phyloP scores from a whole-genome alignment of 225 moss, liverwort and hornwort species.

The Straminergon stramineum region DNA sequence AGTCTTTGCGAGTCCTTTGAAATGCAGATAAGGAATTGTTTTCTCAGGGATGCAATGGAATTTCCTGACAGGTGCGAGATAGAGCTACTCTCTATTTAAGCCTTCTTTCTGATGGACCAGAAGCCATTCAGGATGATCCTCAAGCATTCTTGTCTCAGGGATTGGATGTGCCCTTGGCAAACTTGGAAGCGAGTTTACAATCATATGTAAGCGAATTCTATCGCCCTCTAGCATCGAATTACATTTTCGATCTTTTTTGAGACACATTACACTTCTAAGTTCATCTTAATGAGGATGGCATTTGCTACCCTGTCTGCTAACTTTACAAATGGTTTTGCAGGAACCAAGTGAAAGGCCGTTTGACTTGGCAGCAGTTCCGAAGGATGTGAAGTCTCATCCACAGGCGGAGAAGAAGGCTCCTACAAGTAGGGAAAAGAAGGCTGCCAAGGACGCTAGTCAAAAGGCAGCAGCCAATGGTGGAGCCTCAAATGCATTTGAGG shows the following conservation, averaged over 20 bases:
- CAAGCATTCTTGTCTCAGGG: constrained; percentile 49
- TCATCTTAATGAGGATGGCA: not conserved
- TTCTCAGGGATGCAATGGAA: not conserved
- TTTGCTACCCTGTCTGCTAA: not conserved
- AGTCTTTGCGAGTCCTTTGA: not conserved
- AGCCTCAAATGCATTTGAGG: constrained; percentile 41
- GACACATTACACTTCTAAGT: not conserved
- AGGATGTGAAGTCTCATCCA: constrained; percentile 44
- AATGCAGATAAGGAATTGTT: not conserved
- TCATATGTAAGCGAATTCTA: constrained; percentile 40
- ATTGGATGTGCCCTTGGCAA: constrained; percentile 61
- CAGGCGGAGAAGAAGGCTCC: constrained; percentile 46
- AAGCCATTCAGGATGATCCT: constrained; percentile 23
- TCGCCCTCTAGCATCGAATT: not conserved
- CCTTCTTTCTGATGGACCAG: constrained; percentile 43
- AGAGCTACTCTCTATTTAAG: constrained; percentile 75
- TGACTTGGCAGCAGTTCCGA: constrained; percentile 77
- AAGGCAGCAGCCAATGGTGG: constrained; percentile 62
- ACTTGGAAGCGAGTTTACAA: constrained; percentile 67
- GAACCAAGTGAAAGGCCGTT: constrained; percentile 72
- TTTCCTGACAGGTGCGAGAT: constrained; percentile 58
- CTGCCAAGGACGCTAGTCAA: constrained; percentile 61
- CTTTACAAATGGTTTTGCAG: constrained; percentile 25
- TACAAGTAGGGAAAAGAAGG: constrained; percentile 60
- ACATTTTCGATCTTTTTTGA: not conserved